Evolutionary conservation across 2,329 filamentous ascomycete species (phyloP), one percentile per base, ranked within the genome.

Genomic region (Colletotrichum liaoningense): DNA sequence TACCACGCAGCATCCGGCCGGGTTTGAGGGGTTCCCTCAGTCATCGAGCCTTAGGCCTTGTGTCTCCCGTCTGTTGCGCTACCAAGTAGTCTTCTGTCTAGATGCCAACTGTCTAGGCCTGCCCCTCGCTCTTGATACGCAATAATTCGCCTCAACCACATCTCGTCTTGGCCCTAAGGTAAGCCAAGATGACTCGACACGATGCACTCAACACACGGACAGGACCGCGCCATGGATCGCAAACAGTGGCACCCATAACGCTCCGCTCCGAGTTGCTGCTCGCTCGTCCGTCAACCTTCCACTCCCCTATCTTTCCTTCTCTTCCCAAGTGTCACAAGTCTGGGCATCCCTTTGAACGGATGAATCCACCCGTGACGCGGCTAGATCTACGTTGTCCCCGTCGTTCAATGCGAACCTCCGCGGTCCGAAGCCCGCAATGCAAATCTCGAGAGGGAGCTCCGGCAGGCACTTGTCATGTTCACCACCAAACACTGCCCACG

Each of bases 311-410:
- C 14, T 56, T 63, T 6, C 49, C 38, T 22, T 58, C 59, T 26
- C 28, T 49, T 33, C n/a, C 59, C 19, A 56, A 73, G 35, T 60
- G 67, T 62, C 70, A 70, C 59, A 70, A 65, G 70, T 62, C 60
- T 70, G 67, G 67, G 70, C 70, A 70, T 73, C 70, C 67, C 60
- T 70, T 65, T 33, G 55, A 70, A 70, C 33, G 46, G 70, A 73
- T 60, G 70, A 73, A 72, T 64, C 30, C 58, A 69, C 66, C 42
- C 54, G 54, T 70, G 59, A 70, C 56, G 66, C 70, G 59, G 59
- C 60, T 22, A 54, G 54, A 52, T 56, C 59, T 42, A 16, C 59
- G 66, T 16, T 67, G 22, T 24, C 30, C 33, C 54, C 24, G 12
- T 64, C 55, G 19, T 35, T 64, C 59, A 69, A 69, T 69, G 64